Base-by-base conservation (phyloP, 1,284 basidiomycete genomes). In the Malassezia furfur region DNA sequence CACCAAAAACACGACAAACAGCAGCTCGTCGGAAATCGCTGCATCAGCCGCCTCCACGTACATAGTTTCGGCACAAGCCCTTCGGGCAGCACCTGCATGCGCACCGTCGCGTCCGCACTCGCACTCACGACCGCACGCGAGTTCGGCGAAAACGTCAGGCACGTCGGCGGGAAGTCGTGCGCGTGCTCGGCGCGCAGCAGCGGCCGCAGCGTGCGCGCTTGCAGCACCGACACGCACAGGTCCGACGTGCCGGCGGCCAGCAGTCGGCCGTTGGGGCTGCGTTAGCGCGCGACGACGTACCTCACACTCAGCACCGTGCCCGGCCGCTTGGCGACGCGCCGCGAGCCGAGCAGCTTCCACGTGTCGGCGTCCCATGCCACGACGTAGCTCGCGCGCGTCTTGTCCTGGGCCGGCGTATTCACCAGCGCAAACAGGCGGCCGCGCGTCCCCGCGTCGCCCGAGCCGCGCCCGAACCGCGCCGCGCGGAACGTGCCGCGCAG, bases 151-250 rank as follows among this genome's bases (percentile, higher is more conserved):
- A 93, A 83, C n/a, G 86, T 82, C 14, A 96, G 80, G 38, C 86
- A 82, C 0, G 93, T 96, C 66, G 89, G 83, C 2, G 94, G 89
- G 75, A 98, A 93, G 61, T 91, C 88, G 76, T 98, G 94, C 0
- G 91, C 87, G 74, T 89, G 87, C 46, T 96, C 79, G 58, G 98
- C 91, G 32, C 85, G 85, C 32, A 89, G 77, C 9, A 91, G 76
- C 0, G 91, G 89, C 45, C 82, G 80, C 34, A 96, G 76, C 1
- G 84, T 89, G 52, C 78, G 79, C 3, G 88, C 81, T 72, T 96
- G 91, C 38, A 96, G 75, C 49, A 96, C 79, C 12, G 88, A 86
- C 54, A 96, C 82, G 36, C 84, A 85, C 46, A 88, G 80, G 75
- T 96, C 90, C 10, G 91, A 91, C 6, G 84, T 85, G 5, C 91